Evolutionary conservation across 371 early-diverging fungal species (phyloP).

Genomic region (Circinella umbellata): DNA sequence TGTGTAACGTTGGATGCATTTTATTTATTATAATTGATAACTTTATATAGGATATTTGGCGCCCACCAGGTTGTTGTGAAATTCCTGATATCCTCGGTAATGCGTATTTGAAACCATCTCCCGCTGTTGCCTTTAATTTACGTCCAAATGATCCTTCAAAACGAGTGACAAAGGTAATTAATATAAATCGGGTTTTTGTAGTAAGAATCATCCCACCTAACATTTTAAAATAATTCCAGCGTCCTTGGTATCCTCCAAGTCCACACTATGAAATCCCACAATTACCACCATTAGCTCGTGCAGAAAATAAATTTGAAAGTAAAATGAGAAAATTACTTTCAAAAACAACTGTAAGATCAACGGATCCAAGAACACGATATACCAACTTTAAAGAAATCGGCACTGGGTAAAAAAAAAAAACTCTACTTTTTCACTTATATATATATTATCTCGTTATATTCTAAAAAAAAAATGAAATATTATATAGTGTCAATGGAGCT

Average conservation of each 20-base stretch:
- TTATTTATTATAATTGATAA: too few species aligned
- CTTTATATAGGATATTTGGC: conserved; percentile 30
- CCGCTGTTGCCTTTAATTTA: conserved; percentile 40
- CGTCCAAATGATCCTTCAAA: conserved; percentile 47
- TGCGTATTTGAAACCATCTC: conserved; percentile 44
- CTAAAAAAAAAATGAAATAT: too few species aligned
- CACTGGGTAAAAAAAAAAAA: conserved; percentile 41
- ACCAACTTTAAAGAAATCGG: conserved; percentile 53
- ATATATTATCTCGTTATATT: too few species aligned
- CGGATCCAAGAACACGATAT: conserved; percentile 48
- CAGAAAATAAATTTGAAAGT: conserved; percentile 44
- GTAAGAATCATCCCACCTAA: conserved; percentile 5
- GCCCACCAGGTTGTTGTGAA: conserved; percentile 36
- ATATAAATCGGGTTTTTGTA: not conserved
- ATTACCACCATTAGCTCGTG: conserved; percentile 36
- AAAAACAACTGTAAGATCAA: conserved; percentile 33
- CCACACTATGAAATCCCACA: conserved; percentile 43
- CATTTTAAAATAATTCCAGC: conserved; percentile 21
- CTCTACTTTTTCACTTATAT: too few species aligned
- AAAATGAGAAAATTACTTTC: conserved; percentile 46
- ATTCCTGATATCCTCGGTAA: conserved; percentile 41
- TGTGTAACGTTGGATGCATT: conserved; percentile 2
- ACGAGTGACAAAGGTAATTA: conserved; percentile 46
- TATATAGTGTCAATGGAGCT: conserved; percentile 51
- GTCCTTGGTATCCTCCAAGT: conserved; percentile 55